Evolutionary conservation across 805 yeast species (phyloP), one percentile per base, ranked within the genome.

Genomic region (Starmerella roubikii): DNA sequence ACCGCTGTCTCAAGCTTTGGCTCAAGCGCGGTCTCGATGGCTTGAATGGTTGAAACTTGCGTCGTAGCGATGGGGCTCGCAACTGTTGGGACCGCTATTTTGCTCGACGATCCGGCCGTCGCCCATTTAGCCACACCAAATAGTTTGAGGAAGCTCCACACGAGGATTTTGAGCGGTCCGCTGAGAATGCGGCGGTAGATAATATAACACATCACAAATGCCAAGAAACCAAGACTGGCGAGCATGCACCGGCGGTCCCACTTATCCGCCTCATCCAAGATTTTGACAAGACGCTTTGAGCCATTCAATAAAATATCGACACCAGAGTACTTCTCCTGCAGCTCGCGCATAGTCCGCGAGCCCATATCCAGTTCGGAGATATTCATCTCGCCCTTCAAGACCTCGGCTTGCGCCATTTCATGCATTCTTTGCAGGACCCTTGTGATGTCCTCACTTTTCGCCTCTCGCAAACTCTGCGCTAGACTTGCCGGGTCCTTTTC

Each of bases 231-330:
- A 40, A 64, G 41, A 10, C 64, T 47, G 15, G 53, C 52, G 31
- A 54, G 50, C 67, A 64, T 62, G 29, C 49, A 43, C 5, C 55
- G 43, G 3, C 66, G 46, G 38, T 64, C 68, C 57, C 57, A 48
- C 21, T 48, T 44, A 36, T 64, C 68, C 12, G 68, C 66, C 43
- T 58, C 56, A 40, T 62, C 66, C 23, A 64, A 51, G 11, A 59
- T 52, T 22, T 51, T 41, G 17, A 64, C 60, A 31, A 64, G 54
- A 30, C 51, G 45, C 28, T 51, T 47, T 12, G 65, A 59, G 7
- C 64, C 60, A 20, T 51, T 54, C 18, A 64, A 50, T 21, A 61
- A 45, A 23, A 55, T 42, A 36, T 64, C 65, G 29, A 62, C 59
- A 8, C 58, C 59, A 0, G 58, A 38, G 45, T 64, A 64, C 40